Evolutionary conservation across 495 filamentous ascomycete genomes (phyloP), one percentile per base, ranked within the genome.

Genomic region (Lichenothelia convexa): DNA sequence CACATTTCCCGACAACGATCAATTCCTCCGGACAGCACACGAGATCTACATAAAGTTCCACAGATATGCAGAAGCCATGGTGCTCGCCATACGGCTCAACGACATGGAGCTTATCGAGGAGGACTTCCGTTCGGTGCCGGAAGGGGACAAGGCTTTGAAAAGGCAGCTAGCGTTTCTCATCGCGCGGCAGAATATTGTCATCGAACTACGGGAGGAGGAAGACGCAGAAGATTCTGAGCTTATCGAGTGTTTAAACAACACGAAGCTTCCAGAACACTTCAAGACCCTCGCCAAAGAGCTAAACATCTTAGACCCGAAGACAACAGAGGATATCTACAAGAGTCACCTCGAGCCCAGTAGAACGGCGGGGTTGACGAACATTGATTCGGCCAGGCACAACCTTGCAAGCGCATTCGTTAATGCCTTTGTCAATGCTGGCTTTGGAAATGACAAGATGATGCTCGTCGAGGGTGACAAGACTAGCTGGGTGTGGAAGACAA

Each of bases 261-360:
- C 78, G 16, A 80, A 74, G 46, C 65, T 95, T 30, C 74, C 84
- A 0, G 81, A 89, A 37, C 76, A 95, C 57, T 99, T 93, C 67
- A 91, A 93, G 57, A 70, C 76, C 5, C 63, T 99, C 16, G 89
- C 73, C 27, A 94, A 94, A 58, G 89, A 95, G 49, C 68, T 99
- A 35, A 95, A 95, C 50, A 89, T 95, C 30, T 64, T 99, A 23
- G 89, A 95, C 32, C 89, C 89, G 13, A 93, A 93, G 58, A 86
- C 82, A 40, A 85, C 87, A 3, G 89, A 99, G 59, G 89, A 99
- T 51, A 99, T 99, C 46, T 99, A 99, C 67, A 99, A 99, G 66
- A 92, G 83, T 40, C 91, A 99, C 56, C 67, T 99, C 12, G 89
- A 99, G 56, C 94, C 79, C 62, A 89, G 75, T 41, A 71, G 89